phyloP scores from a whole-genome alignment of 2,329 filamentous ascomycete genomes.

The Apiospora marii region DNA sequence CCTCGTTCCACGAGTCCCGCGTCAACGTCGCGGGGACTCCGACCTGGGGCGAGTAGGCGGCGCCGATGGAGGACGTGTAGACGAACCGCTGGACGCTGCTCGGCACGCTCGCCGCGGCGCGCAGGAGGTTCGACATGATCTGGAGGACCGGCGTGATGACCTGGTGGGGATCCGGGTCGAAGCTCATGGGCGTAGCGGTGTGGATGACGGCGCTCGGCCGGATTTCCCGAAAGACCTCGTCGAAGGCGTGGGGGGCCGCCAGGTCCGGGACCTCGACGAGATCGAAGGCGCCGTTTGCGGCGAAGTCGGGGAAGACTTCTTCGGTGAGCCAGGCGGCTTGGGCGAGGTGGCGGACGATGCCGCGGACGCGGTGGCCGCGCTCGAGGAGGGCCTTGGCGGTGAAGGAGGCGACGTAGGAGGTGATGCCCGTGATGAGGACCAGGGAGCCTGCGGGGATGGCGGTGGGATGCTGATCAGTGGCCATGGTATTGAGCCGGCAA shows the following conservation, averaged over 20 bases:
- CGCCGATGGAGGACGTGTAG: background rate
- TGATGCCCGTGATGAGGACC: constrained; percentile 6
- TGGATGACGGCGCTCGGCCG: constrained; percentile 37
- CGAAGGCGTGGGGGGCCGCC: constrained; percentile 44
- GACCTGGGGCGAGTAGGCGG: background rate
- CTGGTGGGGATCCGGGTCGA: background rate
- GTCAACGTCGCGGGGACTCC: background rate
- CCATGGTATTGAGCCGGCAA: background rate
- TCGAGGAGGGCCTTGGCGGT: constrained; percentile 1
- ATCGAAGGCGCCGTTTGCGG: constrained; percentile 44
- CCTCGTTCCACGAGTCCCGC: background rate
- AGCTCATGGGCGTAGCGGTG: background rate
- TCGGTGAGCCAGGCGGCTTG: constrained; percentile 46
- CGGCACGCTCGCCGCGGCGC: background rate
- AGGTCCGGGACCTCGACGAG: constrained; percentile 49
- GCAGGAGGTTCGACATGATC: background rate
- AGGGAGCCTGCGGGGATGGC: background rate
- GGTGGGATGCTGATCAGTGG: background rate
- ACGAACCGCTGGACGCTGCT: background rate
- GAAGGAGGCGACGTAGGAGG: background rate
- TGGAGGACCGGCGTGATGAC: background rate
- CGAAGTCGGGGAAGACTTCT: constrained; percentile 40
- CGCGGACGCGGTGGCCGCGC: constrained; percentile 9
- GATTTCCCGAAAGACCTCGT: constrained; percentile 44
- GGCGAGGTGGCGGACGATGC: constrained; percentile 27